Evolutionary conservation across 306 rosid species (phyloP).

Genomic region (Castanea mollissima): DNA sequence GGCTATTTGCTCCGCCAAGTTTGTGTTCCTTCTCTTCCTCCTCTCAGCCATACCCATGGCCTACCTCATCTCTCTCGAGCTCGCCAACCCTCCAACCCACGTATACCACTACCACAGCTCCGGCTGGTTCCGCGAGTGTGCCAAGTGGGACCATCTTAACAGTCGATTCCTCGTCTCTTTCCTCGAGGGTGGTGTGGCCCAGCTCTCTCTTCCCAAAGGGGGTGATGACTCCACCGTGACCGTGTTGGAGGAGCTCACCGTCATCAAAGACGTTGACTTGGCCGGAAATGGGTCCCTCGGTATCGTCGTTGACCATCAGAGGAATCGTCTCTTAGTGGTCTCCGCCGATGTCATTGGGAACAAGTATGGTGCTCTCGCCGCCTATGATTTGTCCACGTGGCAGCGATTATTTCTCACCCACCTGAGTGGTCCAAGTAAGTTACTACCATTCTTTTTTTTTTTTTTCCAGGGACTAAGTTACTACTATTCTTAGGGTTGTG

Average conservation of each 20-base stretch:
- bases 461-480: background rate
- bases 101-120: slow-evolving; percentile 68
- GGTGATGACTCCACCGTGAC: slow-evolving; percentile 16
- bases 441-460: background rate
- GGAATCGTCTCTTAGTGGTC: slow-evolving; percentile 67
- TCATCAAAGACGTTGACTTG: slow-evolving; percentile 48
- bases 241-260: slow-evolving; percentile 42
- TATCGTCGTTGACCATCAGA: slow-evolving; percentile 40
- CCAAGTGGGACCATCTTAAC: slow-evolving; percentile 69
- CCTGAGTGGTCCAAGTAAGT: slow-evolving; percentile 62
- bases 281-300: slow-evolving; percentile 74
- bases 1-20: slow-evolving; percentile 42
- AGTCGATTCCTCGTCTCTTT: slow-evolving; percentile 61
- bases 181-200: slow-evolving; percentile 64
- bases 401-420: slow-evolving; percentile 65
- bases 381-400: slow-evolving; percentile 75
- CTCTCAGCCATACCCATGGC: slow-evolving; percentile 71
- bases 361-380: slow-evolving; percentile 56
- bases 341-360: slow-evolving; percentile 56
- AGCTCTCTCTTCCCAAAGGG: slow-evolving; percentile 33
- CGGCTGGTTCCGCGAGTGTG: slow-evolving; percentile 70
- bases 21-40: slow-evolving; percentile 36
- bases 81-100: slow-evolving; percentile 51
- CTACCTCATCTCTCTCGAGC: slow-evolving; percentile 63
- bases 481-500: background rate